Evolutionary conservation across 805 yeast species (phyloP).

Genomic region (Candida tibetensis): DNA sequence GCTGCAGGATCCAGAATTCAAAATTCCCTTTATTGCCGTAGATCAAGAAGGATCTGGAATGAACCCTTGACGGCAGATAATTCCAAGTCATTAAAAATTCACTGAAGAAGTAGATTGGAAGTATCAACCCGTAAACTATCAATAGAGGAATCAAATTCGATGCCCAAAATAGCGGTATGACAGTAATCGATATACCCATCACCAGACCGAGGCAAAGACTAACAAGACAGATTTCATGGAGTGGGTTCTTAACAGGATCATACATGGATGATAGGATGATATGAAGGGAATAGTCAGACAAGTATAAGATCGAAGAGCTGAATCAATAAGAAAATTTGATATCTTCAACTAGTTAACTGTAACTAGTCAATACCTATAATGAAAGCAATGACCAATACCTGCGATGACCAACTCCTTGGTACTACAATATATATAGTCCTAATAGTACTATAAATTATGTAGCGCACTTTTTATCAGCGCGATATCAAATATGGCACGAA

Average conservation of each 20-base stretch:
- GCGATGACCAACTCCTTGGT: too few relatives aligned
- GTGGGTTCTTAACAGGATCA: slow-evolving; percentile 15
- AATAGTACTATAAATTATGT: too few relatives aligned
- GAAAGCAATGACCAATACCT: too few relatives aligned
- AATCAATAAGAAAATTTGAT: too few relatives aligned
- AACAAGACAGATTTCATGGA: slow-evolving; percentile 18
- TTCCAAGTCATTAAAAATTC: slow-evolving; percentile 28
- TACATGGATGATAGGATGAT: too few relatives aligned
- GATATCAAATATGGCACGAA: too few relatives aligned
- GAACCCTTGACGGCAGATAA: slow-evolving; percentile 25
- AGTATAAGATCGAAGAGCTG: too few relatives aligned
- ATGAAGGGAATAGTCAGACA: too few relatives aligned
- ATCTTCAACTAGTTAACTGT: too few relatives aligned
- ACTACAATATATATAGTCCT: too few relatives aligned
- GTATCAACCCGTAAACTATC: slow-evolving; percentile 15
- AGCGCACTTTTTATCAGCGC: too few relatives aligned
- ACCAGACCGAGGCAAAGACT: slow-evolving; percentile 19
- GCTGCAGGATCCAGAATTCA: slow-evolving; percentile 30
- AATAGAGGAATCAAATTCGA: not conserved
- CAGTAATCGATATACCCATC: slow-evolving; percentile 7
- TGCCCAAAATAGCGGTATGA: not conserved
- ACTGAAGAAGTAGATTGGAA: slow-evolving; percentile 20
- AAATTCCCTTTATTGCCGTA: slow-evolving; percentile 34
- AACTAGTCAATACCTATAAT: too few relatives aligned
- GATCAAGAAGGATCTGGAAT: slow-evolving; percentile 30